Evolutionary conservation across 2,329 filamentous ascomycete species (phyloP).

Genomic region (Claviceps paspali): DNA sequence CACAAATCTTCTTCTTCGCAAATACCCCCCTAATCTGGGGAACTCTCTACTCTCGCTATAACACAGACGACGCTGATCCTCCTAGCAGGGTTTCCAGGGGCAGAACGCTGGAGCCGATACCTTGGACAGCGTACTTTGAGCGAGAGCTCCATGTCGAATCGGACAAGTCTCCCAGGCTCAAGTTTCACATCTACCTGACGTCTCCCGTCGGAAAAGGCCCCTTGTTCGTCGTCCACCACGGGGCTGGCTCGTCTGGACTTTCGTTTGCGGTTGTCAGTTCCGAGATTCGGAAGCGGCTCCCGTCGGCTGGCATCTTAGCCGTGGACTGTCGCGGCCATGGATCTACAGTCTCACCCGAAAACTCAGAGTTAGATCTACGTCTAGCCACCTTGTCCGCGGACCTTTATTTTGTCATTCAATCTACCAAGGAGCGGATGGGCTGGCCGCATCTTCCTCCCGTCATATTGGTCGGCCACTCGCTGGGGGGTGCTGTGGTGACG

Average conservation of each 20-base stretch:
- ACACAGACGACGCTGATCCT: slow-evolving; percentile 6
- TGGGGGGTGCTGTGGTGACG: slow-evolving; percentile 86
- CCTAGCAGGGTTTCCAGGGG: slow-evolving; percentile 29
- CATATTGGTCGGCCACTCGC: slow-evolving; percentile 77
- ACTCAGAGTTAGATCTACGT: slow-evolving; percentile 43
- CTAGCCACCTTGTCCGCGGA: slow-evolving; percentile 61
- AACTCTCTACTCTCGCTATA: too few species aligned
- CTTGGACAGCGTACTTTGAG: slow-evolving; percentile 85
- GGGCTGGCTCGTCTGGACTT: slow-evolving; percentile 81
- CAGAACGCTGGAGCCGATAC: slow-evolving; percentile 47
- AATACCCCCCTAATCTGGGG: too few species aligned
- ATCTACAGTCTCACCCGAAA: slow-evolving; percentile 38
- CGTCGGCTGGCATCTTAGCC: slow-evolving; percentile 69
- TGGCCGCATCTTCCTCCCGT: slow-evolving; percentile 66
- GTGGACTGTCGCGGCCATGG: slow-evolving; percentile 82
- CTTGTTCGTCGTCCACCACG: slow-evolving; percentile 87
- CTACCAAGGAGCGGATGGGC: slow-evolving; percentile 50
- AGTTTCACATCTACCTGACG: slow-evolving; percentile 76
- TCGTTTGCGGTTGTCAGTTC: slow-evolving; percentile 74
- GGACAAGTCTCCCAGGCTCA: slow-evolving; percentile 30
- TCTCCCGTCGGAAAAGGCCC: slow-evolving; percentile 63
- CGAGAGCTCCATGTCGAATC: slow-evolving; percentile 64
- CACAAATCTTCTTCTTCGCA: too few species aligned
- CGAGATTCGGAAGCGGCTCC: slow-evolving; percentile 62
- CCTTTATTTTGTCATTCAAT: slow-evolving; percentile 50